A percentile compares a stretch with the other conserved stretches of the same genome.
phyloP scores from a whole-genome alignment of 164 flowering plant genomes.

The Sedum album region DNA sequence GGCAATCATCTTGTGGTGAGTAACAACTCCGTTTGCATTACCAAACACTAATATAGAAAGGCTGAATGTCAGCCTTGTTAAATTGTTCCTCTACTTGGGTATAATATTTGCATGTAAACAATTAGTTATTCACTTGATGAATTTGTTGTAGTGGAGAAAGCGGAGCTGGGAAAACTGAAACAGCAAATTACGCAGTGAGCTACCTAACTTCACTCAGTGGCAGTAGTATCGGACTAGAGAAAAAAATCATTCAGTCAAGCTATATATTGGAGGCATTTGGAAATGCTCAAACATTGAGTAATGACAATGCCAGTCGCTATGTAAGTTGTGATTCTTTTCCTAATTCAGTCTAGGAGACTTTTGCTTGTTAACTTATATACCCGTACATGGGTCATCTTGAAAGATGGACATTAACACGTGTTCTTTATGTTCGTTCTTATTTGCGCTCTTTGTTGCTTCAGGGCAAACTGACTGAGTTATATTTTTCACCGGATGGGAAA shows the following conservation, averaged over 20 bases:
- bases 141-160: conserved; percentile 69
- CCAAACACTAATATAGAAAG: background rate
- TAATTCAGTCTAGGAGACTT: background rate
- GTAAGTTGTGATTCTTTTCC: conserved; percentile 16
- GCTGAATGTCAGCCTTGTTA: background rate
- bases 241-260: conserved; percentile 51
- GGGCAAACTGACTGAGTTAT: conserved; percentile 88
- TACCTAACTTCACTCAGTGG: conserved; percentile 71
- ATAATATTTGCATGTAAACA: background rate
- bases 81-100: background rate
- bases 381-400: background rate
- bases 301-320: conserved; percentile 89
- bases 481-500: conserved; percentile 58
- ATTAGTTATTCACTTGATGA: background rate
- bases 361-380: background rate
- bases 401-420: background rate
- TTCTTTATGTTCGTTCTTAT: background rate
- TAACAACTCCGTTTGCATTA: too few relatives aligned
- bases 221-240: conserved; percentile 41
- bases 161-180: conserved; percentile 92
- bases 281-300: conserved; percentile 86
- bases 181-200: conserved; percentile 72
- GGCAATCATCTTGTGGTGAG: conserved; percentile 75
- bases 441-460: conserved; percentile 19
- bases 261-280: conserved; percentile 90